Percentiles rank a stretch among this genome's conserved stretches.
These are phyloP conservation scores for Sutorius australiensis DNA, from an alignment of 768 basidiomycete genomes.

Conservation along the genomic window DNA sequence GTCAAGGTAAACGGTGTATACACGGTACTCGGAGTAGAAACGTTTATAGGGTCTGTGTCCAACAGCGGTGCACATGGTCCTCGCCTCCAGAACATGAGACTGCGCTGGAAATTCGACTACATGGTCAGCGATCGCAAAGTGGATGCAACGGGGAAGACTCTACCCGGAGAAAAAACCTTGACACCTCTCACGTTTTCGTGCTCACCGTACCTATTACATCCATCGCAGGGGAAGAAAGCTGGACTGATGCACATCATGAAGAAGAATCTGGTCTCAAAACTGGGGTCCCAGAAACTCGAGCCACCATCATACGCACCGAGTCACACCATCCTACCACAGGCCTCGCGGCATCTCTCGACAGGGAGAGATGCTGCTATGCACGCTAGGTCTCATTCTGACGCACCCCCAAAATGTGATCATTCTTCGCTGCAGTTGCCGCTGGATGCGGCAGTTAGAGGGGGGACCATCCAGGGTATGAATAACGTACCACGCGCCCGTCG, in stretches of 20 bases:
- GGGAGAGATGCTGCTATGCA: slow-evolving; percentile 8
- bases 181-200: slow-evolving; percentile 75
- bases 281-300: slow-evolving; percentile 58
- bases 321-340: neutral
- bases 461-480: neutral
- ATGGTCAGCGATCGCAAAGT: slow-evolving; percentile 58
- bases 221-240: slow-evolving; percentile 61
- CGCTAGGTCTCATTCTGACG: slow-evolving; percentile 23
- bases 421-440: slow-evolving; percentile 14
- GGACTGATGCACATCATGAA: slow-evolving; percentile 67
- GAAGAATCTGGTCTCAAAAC: slow-evolving; percentile 65
- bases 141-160: slow-evolving; percentile 41
- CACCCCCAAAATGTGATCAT: slow-evolving; percentile 14
- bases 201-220: slow-evolving; percentile 58
- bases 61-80: slow-evolving; percentile 16
- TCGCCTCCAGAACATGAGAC: slow-evolving; percentile 34
- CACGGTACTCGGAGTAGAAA: slow-evolving; percentile 65
- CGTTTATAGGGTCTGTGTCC: slow-evolving; percentile 20
- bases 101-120: slow-evolving; percentile 80
- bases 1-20: slow-evolving; percentile 75
- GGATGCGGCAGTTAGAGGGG: neutral
- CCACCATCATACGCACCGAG: slow-evolving; percentile 32
- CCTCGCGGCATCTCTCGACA: neutral
- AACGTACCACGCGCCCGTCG: slow-evolving; percentile 26
- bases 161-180: slow-evolving; percentile 66